Evolutionary conservation across 1,139 yeast species (phyloP).

Genomic region (Zygosaccharomyces sapae): DNA sequence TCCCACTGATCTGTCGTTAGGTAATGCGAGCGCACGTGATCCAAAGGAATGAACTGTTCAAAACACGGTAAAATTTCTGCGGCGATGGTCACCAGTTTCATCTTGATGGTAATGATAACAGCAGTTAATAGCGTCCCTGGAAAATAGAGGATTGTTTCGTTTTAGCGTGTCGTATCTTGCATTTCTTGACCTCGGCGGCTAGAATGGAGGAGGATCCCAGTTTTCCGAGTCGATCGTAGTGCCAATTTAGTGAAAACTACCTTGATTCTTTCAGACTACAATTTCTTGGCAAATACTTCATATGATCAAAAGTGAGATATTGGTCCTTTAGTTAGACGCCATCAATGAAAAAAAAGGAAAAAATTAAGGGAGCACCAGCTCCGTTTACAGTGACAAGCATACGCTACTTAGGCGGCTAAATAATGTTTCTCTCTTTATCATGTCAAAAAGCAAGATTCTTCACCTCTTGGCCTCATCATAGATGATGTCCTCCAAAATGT

Average conservation of each 20-base stretch:
- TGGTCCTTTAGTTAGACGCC: slow-evolving; percentile 1
- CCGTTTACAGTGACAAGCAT: slow-evolving; percentile 3
- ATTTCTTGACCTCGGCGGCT: neutral
- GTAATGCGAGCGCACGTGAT: too few species aligned
- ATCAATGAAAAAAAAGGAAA: too few species aligned
- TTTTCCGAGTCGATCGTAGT: neutral
- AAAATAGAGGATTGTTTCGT: neutral
- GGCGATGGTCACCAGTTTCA: too few species aligned
- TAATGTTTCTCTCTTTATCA: neutral
- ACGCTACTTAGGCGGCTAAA: slow-evolving; percentile 6
- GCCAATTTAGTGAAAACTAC: neutral
- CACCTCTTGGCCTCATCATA: slow-evolving; percentile 22
- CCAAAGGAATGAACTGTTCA: too few species aligned
- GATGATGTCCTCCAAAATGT: slow-evolving; percentile 33
- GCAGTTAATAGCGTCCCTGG: too few species aligned
- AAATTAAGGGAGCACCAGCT: slow-evolving; percentile 1
- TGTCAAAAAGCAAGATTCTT: too few species aligned
- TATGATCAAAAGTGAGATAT: neutral
- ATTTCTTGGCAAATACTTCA: neutral
- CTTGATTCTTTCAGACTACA: neutral
- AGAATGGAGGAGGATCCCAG: neutral
- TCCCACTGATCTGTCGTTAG: too few species aligned
- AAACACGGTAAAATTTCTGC: too few species aligned
- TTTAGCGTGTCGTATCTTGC: too few species aligned
- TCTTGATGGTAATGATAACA: too few species aligned